Percentiles rank a stretch among this genome's conserved stretches.
phyloP scores from a whole-genome alignment of 371 early-diverging fungal species.

The Actinomortierella wolfii region DNA sequence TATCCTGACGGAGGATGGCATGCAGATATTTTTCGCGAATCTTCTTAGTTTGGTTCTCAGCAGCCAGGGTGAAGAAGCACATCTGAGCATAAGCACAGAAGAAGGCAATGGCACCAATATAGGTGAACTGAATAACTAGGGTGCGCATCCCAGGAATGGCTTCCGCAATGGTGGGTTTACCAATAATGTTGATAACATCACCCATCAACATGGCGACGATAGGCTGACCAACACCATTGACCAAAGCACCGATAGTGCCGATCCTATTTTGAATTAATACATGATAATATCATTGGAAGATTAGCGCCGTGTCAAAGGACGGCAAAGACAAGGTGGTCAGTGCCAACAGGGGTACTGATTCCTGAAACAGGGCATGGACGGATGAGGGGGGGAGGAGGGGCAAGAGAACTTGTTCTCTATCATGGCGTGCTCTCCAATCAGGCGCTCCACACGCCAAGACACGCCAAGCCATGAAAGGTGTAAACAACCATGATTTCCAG shows the following conservation, averaged over 20 bases:
- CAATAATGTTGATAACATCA: conserved; percentile 43
- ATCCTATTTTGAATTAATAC: conserved; percentile 9
- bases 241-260: conserved; percentile 34
- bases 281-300: too few species aligned
- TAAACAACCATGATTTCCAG: too few species aligned
- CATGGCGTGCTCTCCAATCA: too few species aligned
- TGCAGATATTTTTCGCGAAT: conserved; percentile 73
- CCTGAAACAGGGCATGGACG: too few species aligned
- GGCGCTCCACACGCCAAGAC: too few species aligned
- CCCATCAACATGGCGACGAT: conserved; percentile 49
- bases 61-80: conserved; percentile 53
- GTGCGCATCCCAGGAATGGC: conserved; percentile 10
- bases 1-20: conserved; percentile 87
- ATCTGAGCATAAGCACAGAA: conserved; percentile 52
- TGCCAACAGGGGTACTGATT: too few species aligned
- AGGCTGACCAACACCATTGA: conserved; percentile 44
- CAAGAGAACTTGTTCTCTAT: too few species aligned
- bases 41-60: conserved; percentile 56
- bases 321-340: too few species aligned
- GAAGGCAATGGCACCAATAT: conserved; percentile 55
- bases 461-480: too few species aligned
- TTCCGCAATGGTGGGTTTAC: conserved; percentile 1
- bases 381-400: too few species aligned
- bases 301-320: too few species aligned
- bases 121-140: conserved; percentile 46